Percentiles rank a stretch among this genome's conserved stretches.
Conservation (phyloP, 352 stramenopile species). For the Stephanocyclus meneghinianus region DNA sequence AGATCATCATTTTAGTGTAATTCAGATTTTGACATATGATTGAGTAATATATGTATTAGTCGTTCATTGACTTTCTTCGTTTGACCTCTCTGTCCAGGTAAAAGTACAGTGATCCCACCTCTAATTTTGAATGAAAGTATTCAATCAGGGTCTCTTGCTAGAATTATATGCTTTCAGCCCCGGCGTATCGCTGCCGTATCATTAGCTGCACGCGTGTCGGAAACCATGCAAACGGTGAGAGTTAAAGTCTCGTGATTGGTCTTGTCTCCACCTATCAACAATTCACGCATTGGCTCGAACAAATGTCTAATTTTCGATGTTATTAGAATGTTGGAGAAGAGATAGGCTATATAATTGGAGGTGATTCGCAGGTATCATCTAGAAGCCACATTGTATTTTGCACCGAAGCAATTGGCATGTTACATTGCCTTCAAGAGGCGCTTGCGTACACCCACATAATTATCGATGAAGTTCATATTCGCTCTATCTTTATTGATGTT, state of each 20-base stretch:
- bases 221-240: conserved; percentile 5
- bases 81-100: neutral
- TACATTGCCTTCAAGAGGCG: conserved; percentile 10
- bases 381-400: neutral
- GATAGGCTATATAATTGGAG: conserved; percentile 11
- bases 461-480: conserved; percentile 7
- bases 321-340: conserved; percentile 5
- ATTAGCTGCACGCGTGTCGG: neutral
- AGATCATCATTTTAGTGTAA: neutral
- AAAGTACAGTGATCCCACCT: conserved; percentile 1
- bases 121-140: conserved; percentile 3
- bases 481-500: conserved; percentile 14
- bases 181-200: conserved; percentile 3
- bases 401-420: conserved; percentile 11
- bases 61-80: neutral
- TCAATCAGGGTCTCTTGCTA: neutral
- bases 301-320: neutral
- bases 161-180: conserved; percentile 13
- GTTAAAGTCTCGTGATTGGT: neutral
- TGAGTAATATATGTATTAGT: neutral
- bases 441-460: conserved; percentile 6
- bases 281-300: neutral
- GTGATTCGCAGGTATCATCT: neutral
- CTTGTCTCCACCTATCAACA: neutral
- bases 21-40: neutral